Evolutionary conservation across 1,139 yeast genomes (phyloP).

Genomic region (Diutina siamensis): DNA sequence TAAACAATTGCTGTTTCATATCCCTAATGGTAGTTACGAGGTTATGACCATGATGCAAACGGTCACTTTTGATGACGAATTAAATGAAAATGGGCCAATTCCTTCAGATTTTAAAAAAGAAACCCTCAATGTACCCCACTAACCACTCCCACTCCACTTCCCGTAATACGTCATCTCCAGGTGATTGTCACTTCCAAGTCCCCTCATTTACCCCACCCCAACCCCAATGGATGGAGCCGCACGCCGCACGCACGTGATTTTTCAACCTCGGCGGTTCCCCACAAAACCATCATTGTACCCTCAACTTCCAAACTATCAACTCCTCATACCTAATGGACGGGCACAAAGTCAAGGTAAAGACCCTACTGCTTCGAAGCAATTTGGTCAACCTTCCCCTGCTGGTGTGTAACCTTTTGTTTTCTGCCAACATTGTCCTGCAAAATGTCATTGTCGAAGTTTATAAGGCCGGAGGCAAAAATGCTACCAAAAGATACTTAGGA

Average conservation of each 20-base stretch:
- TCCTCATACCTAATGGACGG: constrained; percentile 6
- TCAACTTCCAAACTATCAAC: no score
- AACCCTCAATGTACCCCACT: no score
- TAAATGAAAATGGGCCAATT: no score
- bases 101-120: no score
- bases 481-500: constrained; percentile 41
- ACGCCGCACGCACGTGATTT: not conserved
- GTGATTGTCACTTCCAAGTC: no score
- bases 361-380: constrained; percentile 29
- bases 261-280: not conserved
- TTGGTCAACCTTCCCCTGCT: constrained; percentile 49
- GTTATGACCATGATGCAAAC: no score
- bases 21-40: no score
- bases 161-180: no score
- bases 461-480: constrained; percentile 11
- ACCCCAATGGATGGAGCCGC: not conserved
- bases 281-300: not conserved
- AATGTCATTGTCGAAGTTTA: constrained; percentile 44
- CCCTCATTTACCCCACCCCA: not conserved
- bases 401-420: constrained; percentile 35
- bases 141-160: not conserved
- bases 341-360: not conserved
- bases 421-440: constrained; percentile 47
- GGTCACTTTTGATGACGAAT: no score
- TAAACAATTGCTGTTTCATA: no score